Evolutionary conservation across 768 basidiomycete genomes (phyloP), one percentile per base, ranked within the genome.

Genomic region (Macrocybe gigantea): DNA sequence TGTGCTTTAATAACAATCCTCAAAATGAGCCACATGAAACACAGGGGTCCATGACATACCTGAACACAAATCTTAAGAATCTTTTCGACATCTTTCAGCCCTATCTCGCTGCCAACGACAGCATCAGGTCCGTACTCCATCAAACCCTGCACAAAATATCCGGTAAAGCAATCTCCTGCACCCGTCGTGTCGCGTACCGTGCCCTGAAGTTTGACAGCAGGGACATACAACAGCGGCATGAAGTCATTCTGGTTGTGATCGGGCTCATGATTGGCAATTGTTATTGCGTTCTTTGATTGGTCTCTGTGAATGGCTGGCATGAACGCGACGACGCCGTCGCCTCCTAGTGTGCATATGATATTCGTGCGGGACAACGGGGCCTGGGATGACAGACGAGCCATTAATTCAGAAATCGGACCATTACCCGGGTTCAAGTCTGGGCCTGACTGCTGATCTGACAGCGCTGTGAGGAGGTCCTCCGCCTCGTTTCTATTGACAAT

Each of bases 151-250:
- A 81, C 74, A 52, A 82, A 70, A 53, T 79, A 83, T 9, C 82
- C 82, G 0, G 79, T 72, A 56, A 82, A 82, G 50, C 79, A 81
- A 53, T 83, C 82, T 0, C 82, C 82, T 1, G 82, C 82, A 7
- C 82, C 82, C 0, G 82, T 83, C 2, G 80, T 82, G 55, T 83
- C 80, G 11, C 62, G 56, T 5, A 68, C 63, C 0, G 59, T 53
- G 4, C 69, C 74, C 33, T 65, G 50, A 10, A 82, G 59, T 39
- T 58, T 60, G 2, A 72, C 72, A 5, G 79, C 79, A 1, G 77
- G 78, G n/a, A 78, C 51, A 49, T 70, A 65, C 13, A 75, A 54
- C 6, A 64, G 54, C 10, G 58, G 56, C 8, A 22, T 1, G 12
- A 30, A 34, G 31, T 33, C 35, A 31, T 44, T 10, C 9, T 1